phyloP scores from a whole-genome alignment of 345 rosid species.

The Arabis hirsuta region DNA sequence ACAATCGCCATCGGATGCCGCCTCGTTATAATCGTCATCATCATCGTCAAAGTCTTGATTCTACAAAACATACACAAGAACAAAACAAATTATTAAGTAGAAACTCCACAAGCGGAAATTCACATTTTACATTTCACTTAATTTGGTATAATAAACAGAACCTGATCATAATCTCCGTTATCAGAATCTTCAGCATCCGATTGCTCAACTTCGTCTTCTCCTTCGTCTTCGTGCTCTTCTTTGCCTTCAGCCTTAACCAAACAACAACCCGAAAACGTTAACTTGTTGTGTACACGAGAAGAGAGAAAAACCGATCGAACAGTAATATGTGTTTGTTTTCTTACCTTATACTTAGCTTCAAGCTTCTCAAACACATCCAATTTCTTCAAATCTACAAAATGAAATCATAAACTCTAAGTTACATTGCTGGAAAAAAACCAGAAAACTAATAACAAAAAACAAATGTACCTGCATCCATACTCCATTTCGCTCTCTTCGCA shows the following conservation, averaged over 20 bases:
- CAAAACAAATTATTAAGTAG: background rate
- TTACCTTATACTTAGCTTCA: conserved; percentile 36
- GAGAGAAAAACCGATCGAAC: too few relatives aligned
- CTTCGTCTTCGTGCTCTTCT: conserved; percentile 32
- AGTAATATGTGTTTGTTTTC: background rate
- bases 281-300: background rate
- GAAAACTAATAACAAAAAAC: background rate
- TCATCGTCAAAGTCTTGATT: conserved; percentile 40
- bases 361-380: conserved; percentile 42
- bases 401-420: background rate
- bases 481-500: conserved; percentile 37
- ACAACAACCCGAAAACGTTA: background rate
- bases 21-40: conserved; percentile 38
- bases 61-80: conserved; percentile 19
- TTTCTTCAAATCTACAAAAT: conserved; percentile 26
- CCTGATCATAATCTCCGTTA: conserved; percentile 39
- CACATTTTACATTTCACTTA: background rate
- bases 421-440: background rate
- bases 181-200: conserved; percentile 25
- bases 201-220: conserved; percentile 26
- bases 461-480: conserved; percentile 33
- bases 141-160: background rate
- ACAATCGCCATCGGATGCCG: conserved; percentile 18
- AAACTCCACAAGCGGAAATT: background rate
- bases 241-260: conserved; percentile 41